Percentiles rank a stretch among this genome's conserved stretches.
phyloP scores from a whole-genome alignment of 352 stramenopile genomes.

The Phytophthora constricta region DNA sequence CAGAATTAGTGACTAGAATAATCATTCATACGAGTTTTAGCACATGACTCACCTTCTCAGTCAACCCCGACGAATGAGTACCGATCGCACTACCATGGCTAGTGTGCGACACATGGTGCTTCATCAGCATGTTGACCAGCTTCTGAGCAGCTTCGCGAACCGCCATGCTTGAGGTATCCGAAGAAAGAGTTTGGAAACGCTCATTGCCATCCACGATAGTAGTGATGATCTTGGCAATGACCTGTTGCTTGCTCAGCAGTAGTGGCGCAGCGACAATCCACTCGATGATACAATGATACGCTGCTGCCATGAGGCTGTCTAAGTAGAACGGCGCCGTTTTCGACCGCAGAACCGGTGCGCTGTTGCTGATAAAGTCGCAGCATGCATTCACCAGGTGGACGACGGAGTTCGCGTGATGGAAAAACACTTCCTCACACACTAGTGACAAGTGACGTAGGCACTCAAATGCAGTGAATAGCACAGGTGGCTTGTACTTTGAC shows the following conservation, averaged over 20 bases:
- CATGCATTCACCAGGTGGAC: conserved; percentile 85
- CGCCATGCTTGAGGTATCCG: conserved; percentile 53
- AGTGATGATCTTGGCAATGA: conserved; percentile 83
- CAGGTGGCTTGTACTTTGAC: conserved; percentile 78
- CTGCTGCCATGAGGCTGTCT: conserved; percentile 81
- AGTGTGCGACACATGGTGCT: conserved; percentile 80
- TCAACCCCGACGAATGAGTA: conserved; percentile 54
- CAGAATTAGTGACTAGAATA: conserved; percentile 11
- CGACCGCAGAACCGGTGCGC: conserved; percentile 72
- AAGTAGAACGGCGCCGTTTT: conserved; percentile 82
- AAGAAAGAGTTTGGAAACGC: conserved; percentile 66
- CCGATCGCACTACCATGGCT: conserved; percentile 47
- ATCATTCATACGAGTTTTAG: neutral
- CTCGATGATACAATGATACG: conserved; percentile 85
- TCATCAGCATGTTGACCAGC: conserved; percentile 88
- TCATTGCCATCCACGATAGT: conserved; percentile 84
- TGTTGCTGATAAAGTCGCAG: conserved; percentile 88
- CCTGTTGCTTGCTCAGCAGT: conserved; percentile 73
- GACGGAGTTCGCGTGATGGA: conserved; percentile 78
- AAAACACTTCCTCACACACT: conserved; percentile 79
- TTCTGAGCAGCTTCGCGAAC: conserved; percentile 81
- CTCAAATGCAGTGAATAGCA: conserved; percentile 88
- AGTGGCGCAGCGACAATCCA: conserved; percentile 83
- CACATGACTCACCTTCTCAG: conserved; percentile 58
- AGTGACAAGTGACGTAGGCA: conserved; percentile 84